Evolutionary conservation across 495 filamentous ascomycete species (phyloP).

Genomic region (Hypomontagnella submonticulosa): DNA sequence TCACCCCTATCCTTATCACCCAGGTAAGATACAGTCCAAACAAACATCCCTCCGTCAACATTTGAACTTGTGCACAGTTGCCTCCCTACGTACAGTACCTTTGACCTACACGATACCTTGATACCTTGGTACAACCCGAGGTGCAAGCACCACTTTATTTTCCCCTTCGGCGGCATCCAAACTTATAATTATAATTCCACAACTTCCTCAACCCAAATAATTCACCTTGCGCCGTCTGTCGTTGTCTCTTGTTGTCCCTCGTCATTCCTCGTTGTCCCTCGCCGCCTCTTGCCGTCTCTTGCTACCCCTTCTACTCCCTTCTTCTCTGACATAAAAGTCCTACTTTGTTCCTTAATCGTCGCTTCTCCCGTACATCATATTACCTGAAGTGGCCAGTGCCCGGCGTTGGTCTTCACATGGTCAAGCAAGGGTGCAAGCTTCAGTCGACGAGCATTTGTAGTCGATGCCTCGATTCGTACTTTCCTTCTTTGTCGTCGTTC

Average conservation of each 20-base stretch:
- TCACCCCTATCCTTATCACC: conserved; percentile 38
- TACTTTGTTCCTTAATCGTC: conserved; percentile 10
- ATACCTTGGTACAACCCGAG: conserved; percentile 41
- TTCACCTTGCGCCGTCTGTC: conserved; percentile 30
- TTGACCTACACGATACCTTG: conserved; percentile 11
- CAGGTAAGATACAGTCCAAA: conserved; percentile 42
- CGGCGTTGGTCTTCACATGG: conserved; percentile 6
- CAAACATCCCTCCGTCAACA: not conserved
- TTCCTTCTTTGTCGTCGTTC: conserved; percentile 7
- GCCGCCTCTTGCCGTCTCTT: no score
- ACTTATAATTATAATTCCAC: conserved; percentile 28
- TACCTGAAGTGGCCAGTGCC: conserved; percentile 23
- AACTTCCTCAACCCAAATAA: conserved; percentile 20
- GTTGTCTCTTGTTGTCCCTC: no score
- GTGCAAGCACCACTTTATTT: conserved; percentile 35
- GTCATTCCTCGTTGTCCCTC: no score
- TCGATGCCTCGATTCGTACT: conserved; percentile 31
- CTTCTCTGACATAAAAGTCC: conserved; percentile 36
- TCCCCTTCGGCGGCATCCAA: conserved; percentile 29
- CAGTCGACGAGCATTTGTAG: conserved; percentile 15
- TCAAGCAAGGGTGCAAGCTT: conserved; percentile 31
- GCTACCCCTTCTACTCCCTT: no score
- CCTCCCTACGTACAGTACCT: conserved; percentile 7
- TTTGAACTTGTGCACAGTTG: conserved; percentile 8
- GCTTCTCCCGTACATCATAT: conserved; percentile 12